A percentile compares a stretch with the other conserved stretches of the same genome.
Conservation (phyloP, 2,329 filamentous ascomycete species). For the Ophiostoma australiae region DNA sequence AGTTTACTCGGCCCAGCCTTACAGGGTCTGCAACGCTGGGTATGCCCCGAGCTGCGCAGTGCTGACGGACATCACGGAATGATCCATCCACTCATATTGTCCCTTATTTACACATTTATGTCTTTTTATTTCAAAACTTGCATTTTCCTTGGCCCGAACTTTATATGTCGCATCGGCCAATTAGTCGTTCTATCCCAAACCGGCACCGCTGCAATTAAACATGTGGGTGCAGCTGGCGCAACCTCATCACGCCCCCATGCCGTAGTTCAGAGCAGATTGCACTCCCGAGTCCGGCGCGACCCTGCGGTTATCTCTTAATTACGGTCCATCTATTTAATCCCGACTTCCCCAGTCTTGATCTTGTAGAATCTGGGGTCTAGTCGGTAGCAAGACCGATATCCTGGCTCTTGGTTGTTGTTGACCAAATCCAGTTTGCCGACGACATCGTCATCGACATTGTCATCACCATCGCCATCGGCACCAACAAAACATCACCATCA, state of each 20-base stretch:
- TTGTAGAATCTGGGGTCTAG: background rate
- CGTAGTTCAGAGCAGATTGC: background rate
- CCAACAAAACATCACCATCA: background rate
- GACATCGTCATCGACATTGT: background rate
- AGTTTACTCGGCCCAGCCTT: background rate
- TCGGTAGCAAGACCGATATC: background rate
- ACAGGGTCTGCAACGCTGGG: background rate
- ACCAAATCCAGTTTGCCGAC: background rate
- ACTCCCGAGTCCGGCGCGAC: background rate
- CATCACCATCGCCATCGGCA: background rate
- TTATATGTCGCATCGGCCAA: slow-evolving; percentile 7
- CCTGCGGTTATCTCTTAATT: background rate
- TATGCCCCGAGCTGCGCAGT: background rate
- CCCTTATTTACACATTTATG: background rate
- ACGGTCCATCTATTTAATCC: slow-evolving; percentile 1
- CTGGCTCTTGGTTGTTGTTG: background rate
- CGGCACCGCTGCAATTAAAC: slow-evolving; percentile 3
- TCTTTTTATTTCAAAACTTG: background rate
- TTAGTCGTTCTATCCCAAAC: background rate
- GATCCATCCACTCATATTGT: background rate
- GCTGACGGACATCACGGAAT: background rate
- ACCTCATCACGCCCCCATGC: background rate
- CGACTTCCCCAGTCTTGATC: background rate
- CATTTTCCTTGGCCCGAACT: background rate
- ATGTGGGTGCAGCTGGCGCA: background rate